Conservation (phyloP, 306 rosid species). For the Carpinus viminea region DNA sequence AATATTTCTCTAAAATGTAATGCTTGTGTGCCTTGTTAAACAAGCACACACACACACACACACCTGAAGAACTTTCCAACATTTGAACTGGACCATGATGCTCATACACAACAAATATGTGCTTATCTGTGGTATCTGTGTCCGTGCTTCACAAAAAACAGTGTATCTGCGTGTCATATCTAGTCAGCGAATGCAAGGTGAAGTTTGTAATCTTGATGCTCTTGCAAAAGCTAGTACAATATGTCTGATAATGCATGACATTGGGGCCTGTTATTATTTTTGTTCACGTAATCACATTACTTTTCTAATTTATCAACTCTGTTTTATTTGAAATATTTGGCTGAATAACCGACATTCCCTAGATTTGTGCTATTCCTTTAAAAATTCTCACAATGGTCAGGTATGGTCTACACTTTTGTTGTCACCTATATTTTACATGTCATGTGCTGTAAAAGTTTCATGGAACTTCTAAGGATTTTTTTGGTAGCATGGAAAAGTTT, state of each 20-base stretch:
- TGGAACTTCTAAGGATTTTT: neutral
- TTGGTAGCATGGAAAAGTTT: neutral
- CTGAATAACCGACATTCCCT: too few relatives aligned
- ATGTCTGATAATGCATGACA: neutral
- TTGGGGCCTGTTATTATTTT: neutral
- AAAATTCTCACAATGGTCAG: neutral
- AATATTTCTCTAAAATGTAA: neutral
- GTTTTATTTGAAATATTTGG: neutral
- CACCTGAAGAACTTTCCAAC: neutral
- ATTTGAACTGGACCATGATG: neutral
- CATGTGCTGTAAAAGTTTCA: neutral
- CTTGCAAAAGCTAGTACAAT: neutral
- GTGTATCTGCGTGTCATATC: neutral
- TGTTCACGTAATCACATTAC: neutral
- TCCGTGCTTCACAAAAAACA: neutral
- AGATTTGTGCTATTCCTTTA: neutral
- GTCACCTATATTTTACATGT: neutral
- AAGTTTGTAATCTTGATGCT: neutral
- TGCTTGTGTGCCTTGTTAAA: neutral
- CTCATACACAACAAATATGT: neutral
- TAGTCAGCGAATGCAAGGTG: neutral
- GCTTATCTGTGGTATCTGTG: neutral
- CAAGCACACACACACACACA: neutral
- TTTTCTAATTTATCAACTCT: neutral
- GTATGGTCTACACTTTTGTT: neutral